Evolutionary conservation across 2,329 filamentous ascomycete genomes (phyloP), one percentile per base, ranked within the genome.

Genomic region (Cercospora sojina): DNA sequence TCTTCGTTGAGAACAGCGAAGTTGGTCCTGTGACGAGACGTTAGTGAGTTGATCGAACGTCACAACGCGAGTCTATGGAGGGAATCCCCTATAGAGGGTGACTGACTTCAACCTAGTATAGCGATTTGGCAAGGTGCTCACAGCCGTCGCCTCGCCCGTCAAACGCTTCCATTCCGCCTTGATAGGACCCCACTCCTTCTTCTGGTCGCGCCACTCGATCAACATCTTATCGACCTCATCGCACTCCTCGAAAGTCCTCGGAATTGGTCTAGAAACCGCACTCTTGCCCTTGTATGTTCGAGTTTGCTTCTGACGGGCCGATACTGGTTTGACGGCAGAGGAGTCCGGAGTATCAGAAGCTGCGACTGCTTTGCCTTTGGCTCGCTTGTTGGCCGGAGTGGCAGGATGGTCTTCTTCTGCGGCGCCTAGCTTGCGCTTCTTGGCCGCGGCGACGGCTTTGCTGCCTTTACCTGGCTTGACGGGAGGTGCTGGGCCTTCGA

Each of bases 61-160:
- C 13, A 23, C 20, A 12, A 13, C 6, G 13, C 32, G 27, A 13
- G 13, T 12, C 9, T 27, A 9, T 60, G 13, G 3, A 31, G 18
- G 27, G 5, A 12, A 6, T 32, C 25, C 43, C 32, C 18, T 8
- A 23, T 16, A 4, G 49, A 27, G 27, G 10, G 29, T 49, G 1
- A 53, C 59, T 25, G 63, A 67, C 64, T 67, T 69, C 12, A 65
- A 59, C n/a, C 66, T 56, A 38, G 67, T 70, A 64, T 81, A 81
- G 9, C 80, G 75, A 62, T 78, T 78, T 5, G 76, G 75, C 16
- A 82, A 67, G 1, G 79, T 81, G 16, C 75, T 76, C 3, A 64
- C 65, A 1, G 74, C 79, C 13, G 78, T 74, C 6, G 69, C 68
- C 60, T 77, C 72, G 0, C 78, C 78, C 1, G 78, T 79, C 38